Evolutionary conservation across 2,329 filamentous ascomycete genomes (phyloP).

Genomic region (Xylaria polymorpha): DNA sequence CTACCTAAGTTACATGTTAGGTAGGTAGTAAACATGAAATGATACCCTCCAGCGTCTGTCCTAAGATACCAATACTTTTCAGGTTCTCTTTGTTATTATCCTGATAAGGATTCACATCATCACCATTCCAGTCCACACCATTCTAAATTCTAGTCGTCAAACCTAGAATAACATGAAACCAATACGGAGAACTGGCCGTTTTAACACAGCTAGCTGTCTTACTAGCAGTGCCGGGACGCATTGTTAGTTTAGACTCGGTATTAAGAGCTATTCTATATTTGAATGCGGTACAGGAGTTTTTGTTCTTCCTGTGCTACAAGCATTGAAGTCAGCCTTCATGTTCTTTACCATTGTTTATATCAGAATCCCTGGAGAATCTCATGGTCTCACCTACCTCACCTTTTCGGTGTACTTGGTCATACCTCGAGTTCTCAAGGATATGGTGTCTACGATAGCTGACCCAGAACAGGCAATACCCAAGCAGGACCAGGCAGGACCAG

Average conservation of each 20-base stretch:
- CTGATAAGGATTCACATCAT: background rate
- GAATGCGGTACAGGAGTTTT: background rate
- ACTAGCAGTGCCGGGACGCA: background rate
- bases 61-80: background rate
- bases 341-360: background rate
- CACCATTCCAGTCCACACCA: background rate
- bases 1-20: too few species aligned
- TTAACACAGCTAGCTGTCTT: background rate
- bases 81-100: background rate
- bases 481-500: background rate
- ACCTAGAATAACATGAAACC: too few species aligned
- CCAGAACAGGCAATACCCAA: too few species aligned
- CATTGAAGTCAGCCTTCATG: background rate
- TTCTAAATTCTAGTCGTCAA: background rate
- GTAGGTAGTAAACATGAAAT: background rate
- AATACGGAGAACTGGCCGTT: background rate
- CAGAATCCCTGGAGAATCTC: background rate
- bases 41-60: background rate
- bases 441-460: too few species aligned
- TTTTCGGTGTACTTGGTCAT: background rate
- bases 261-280: background rate
- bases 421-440: background rate
- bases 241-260: background rate
- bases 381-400: background rate
- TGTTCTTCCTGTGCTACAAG: background rate